phyloP scores from a whole-genome alignment of 2,329 filamentous ascomycete genomes.

The Chalaropsis thielavioides region DNA sequence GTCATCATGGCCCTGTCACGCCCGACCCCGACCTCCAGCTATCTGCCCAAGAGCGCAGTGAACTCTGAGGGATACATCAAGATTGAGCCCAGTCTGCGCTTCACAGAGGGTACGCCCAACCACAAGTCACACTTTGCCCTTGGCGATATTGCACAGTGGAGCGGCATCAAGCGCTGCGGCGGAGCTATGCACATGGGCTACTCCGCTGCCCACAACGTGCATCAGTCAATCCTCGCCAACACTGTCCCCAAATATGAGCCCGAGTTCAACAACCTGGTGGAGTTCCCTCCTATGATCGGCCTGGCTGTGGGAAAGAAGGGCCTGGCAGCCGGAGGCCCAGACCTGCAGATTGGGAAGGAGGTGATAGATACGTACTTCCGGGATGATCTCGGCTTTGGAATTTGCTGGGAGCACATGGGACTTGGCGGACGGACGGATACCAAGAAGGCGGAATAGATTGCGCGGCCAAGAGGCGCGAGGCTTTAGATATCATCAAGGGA shows the following conservation, averaged over 20 bases:
- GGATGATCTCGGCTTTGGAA: slow-evolving; percentile 50
- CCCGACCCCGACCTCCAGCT: slow-evolving; percentile 46
- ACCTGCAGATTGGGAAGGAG: slow-evolving; percentile 46
- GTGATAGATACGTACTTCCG: slow-evolving; percentile 50
- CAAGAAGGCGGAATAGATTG: background rate
- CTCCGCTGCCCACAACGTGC: slow-evolving; percentile 50
- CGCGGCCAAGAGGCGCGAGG: background rate
- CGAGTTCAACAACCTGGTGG: slow-evolving; percentile 34
- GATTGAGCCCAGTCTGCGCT: slow-evolving; percentile 35
- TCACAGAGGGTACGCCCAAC: slow-evolving; percentile 41
- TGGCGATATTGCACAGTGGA: slow-evolving; percentile 57
- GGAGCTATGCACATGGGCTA: slow-evolving; percentile 61
- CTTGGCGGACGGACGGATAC: slow-evolving; percentile 25
- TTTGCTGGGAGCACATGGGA: slow-evolving; percentile 41
- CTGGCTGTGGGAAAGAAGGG: slow-evolving; percentile 57
- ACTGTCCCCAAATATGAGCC: slow-evolving; percentile 29
- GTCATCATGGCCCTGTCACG: slow-evolving; percentile 57
- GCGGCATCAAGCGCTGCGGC: slow-evolving; percentile 67
- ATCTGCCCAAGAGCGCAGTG: slow-evolving; percentile 44
- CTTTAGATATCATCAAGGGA: background rate
- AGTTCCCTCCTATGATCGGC: slow-evolving; percentile 52
- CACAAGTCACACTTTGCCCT: slow-evolving; percentile 48
- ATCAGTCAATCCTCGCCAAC: slow-evolving; percentile 42
- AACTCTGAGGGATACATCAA: slow-evolving; percentile 52
- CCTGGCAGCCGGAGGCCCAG: slow-evolving; percentile 44